Conservation (phyloP, 306 rosid species). For the Rosa chinensis region DNA sequence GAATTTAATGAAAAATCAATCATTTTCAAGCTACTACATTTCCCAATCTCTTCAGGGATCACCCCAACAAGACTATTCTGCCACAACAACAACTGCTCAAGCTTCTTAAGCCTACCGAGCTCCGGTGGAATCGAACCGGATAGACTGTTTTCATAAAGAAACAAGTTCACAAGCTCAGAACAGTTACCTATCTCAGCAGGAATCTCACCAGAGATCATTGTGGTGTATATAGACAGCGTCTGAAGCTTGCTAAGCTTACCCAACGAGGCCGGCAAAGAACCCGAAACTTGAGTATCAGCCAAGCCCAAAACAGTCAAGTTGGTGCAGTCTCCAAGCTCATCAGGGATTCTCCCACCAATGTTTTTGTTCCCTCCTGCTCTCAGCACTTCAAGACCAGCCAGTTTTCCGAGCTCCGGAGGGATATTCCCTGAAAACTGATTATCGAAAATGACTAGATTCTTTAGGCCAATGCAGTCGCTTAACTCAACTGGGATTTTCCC, state of each 20-base stretch:
- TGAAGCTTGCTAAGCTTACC: conserved; percentile 69
- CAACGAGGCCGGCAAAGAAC: conserved; percentile 72
- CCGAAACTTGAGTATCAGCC: conserved; percentile 75
- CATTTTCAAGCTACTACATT: conserved; percentile 70
- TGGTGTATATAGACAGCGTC: conserved; percentile 78
- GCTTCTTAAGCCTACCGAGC: conserved; percentile 73
- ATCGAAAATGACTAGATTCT: conserved; percentile 55
- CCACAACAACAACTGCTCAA: conserved; percentile 80
- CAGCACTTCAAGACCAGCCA: conserved; percentile 53
- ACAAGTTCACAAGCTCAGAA: conserved; percentile 78
- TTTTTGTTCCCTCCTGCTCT: conserved; percentile 87
- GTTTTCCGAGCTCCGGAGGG: conserved; percentile 53
- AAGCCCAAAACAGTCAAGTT: conserved; percentile 75
- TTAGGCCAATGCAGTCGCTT: conserved; percentile 45
- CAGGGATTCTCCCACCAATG: conserved; percentile 69
- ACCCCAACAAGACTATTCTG: conserved; percentile 70
- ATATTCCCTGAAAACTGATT: conserved; percentile 58
- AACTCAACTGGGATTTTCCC: conserved; percentile 77
- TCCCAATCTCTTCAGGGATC: conserved; percentile 83
- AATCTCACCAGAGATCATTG: conserved; percentile 89
- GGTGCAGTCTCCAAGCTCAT: conserved; percentile 66
- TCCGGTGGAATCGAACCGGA: conserved; percentile 83
- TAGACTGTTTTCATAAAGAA: conserved; percentile 74
- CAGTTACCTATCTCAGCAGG: conserved; percentile 89
- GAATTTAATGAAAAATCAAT: conserved; percentile 86